Base-by-base conservation (phyloP, 352 stramenopile genomes). In the Pythium coloratum region DNA sequence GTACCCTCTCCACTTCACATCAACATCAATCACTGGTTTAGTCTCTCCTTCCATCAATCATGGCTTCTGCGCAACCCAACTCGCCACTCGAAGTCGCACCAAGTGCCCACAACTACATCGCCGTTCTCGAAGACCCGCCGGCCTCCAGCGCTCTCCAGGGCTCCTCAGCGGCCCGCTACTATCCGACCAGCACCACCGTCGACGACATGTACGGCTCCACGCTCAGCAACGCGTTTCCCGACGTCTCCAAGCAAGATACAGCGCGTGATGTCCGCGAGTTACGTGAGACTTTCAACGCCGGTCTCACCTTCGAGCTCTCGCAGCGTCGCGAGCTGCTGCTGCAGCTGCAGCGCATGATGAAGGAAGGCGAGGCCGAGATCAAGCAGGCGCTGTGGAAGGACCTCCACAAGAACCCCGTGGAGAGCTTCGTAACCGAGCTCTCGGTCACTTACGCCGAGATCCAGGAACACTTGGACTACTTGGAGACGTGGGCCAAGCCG, bases 331-430 rank as follows among this genome's bases (percentile, higher is more conserved):
- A 59, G 34, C 67, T 89, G 59, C 78, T 95, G 13, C 67, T 59
- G 26, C 71, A 81, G 59, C 66, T 95, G n/a, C 72, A 84, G 42
- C 59, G 44, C n/a, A 55, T 94, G 16, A 62, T 94, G 54, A 67
- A 62, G n/a, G 81, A 95, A 55, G 82, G 95, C 81, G 28, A 93
- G 94, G 55, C 86, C 16, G 85, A 92, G 69, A 71, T 73, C 40
- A 92, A 92, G 64, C 64, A 80, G 1, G 82, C 92, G 47, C 64
- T 92, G 38, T 79, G 83, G 61, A 92, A 92, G 69, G 84, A 86
- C 55, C 66, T 96, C 49, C 80, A 90, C 73, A 89, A 90, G 63
- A 79, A 91, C 67, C 76, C 84, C 49, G 57, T 69, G 64, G 91
- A 97, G 78, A 55, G 76, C 20, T 86, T 78, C 40, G 40, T 70